These are phyloP conservation scores for Speleostelium caveatum DNA, from an alignment of 78 protist species.

Conservation along the genomic window DNA sequence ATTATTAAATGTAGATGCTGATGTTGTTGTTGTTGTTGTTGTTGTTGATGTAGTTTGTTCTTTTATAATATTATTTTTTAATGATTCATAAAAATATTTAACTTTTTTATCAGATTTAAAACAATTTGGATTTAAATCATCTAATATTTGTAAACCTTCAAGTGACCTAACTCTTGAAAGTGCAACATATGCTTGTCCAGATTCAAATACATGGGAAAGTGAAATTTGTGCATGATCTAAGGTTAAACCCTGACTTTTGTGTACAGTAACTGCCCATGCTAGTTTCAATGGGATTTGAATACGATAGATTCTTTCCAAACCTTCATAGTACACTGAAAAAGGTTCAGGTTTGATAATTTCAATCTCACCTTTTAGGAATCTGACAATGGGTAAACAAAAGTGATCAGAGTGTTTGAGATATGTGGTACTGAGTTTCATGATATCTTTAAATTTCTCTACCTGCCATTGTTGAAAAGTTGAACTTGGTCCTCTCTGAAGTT, in stretches of 20 bases:
- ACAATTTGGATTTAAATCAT: constrained; percentile 4
- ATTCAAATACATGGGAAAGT: constrained; percentile 75
- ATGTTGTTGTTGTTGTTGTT: not conserved
- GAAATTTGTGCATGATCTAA: constrained; percentile 78
- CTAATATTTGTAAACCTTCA: constrained; percentile 79
- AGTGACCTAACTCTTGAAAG: constrained; percentile 83
- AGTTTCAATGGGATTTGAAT: constrained; percentile 82
- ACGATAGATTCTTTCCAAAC: constrained; percentile 60
- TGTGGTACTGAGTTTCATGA: not conserved
- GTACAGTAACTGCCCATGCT: constrained; percentile 92
- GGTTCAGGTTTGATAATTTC: constrained; percentile 65
- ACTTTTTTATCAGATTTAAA: constrained; percentile 46
- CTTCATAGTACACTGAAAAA: constrained; percentile 32
- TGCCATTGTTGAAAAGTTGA: constrained; percentile 3
- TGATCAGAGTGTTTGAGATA: constrained; percentile 5
- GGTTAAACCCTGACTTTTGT: constrained; percentile 91
- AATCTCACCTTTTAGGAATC: constrained; percentile 34
- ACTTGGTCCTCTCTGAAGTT: not conserved
- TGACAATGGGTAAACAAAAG: constrained; percentile 51
- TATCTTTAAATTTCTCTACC: constrained; percentile 24
- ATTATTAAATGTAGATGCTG: not conserved
- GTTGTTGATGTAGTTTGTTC: not conserved
- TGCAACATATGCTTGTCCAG: constrained; percentile 86
- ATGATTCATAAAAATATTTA: constrained; percentile 2
- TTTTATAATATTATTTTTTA: not conserved